Evolutionary conservation across 2,329 filamentous ascomycete genomes (phyloP).

Genomic region (Diaporthe longicolla): DNA sequence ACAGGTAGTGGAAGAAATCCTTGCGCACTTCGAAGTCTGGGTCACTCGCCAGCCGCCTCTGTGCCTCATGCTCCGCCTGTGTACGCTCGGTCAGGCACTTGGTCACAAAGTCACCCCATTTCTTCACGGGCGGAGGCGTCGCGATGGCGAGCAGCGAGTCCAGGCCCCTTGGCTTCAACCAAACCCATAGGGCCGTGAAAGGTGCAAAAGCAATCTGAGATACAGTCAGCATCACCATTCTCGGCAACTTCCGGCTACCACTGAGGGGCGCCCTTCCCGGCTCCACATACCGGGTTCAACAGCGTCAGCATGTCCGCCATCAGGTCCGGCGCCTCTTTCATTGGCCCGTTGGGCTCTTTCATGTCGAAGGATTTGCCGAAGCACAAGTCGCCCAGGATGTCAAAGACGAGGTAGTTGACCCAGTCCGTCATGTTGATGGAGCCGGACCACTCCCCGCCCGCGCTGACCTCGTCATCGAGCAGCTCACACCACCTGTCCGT

Average conservation of each 20-base stretch:
- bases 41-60: slow-evolving; percentile 19
- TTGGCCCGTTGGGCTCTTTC: slow-evolving; percentile 41
- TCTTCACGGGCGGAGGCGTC: slow-evolving; percentile 44
- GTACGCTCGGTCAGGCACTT: slow-evolving; percentile 45
- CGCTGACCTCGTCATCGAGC: slow-evolving; percentile 39
- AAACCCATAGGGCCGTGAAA: slow-evolving; percentile 45
- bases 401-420: slow-evolving; percentile 40
- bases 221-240: background rate
- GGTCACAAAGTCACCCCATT: slow-evolving; percentile 45
- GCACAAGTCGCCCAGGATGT: slow-evolving; percentile 44
- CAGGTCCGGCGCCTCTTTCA: slow-evolving; percentile 33
- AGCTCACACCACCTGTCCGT: slow-evolving; percentile 39
- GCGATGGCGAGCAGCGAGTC: slow-evolving; percentile 44
- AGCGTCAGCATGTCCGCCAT: slow-evolving; percentile 42
- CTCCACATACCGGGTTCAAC: slow-evolving; percentile 41
- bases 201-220: slow-evolving; percentile 46
- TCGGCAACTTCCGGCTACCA: background rate
- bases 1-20: slow-evolving; percentile 49
- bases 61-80: slow-evolving; percentile 38
- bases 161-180: slow-evolving; percentile 46
- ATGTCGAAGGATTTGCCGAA: slow-evolving; percentile 44
- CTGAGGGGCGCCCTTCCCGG: background rate
- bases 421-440: slow-evolving; percentile 37
- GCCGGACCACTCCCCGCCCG: slow-evolving; percentile 32
- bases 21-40: slow-evolving; percentile 42